phyloP scores from a whole-genome alignment of 495 filamentous ascomycete species.

The Schizothecium vesticola region DNA sequence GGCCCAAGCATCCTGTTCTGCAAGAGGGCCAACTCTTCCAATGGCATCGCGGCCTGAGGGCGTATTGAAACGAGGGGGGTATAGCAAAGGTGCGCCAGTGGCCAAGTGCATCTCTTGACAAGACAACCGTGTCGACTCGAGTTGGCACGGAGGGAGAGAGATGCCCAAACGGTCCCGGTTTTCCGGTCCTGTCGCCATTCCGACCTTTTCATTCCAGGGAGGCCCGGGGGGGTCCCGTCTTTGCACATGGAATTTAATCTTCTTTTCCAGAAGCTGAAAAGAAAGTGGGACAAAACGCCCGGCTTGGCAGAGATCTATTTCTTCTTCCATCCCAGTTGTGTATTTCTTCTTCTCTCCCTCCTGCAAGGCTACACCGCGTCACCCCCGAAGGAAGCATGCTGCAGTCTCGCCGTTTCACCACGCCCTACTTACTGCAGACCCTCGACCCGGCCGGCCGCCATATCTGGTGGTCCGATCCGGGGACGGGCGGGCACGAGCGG shows the following conservation, averaged over 20 bases:
- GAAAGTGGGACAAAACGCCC: not conserved
- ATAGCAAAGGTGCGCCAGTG: not conserved
- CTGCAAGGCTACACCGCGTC: too few species aligned
- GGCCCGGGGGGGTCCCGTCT: too few species aligned
- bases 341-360: not conserved
- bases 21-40: not conserved
- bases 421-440: not conserved
- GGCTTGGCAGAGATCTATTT: not conserved
- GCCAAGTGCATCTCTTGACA: not conserved
- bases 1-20: not conserved
- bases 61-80: slow-evolving; percentile 16
- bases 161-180: too few species aligned
- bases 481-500: not conserved
- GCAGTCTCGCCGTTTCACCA: not conserved
- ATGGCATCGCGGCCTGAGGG: slow-evolving; percentile 2
- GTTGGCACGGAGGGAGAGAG: not conserved
- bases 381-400: not conserved
- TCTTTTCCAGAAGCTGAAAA: not conserved
- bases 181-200: not conserved
- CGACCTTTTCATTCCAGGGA: not conserved
- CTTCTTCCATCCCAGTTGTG: not conserved
- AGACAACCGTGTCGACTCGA: not conserved
- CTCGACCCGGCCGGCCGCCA: not conserved
- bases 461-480: not conserved
- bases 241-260: not conserved